phyloP scores from a whole-genome alignment of 306 rosid genomes.

The Rosa persica region DNA sequence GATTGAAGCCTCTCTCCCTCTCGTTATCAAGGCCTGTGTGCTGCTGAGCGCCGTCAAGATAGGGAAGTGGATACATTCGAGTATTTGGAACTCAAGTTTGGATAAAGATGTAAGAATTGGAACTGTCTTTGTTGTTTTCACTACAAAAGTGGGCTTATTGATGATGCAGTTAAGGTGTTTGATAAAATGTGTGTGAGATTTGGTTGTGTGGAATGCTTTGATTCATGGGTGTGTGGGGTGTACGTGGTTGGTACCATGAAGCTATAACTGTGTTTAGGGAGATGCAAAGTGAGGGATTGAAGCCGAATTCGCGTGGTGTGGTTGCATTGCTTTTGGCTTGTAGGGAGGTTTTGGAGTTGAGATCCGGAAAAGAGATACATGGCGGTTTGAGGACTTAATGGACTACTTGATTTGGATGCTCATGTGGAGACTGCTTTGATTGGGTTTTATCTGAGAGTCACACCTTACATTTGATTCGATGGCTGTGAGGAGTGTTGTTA shows the following conservation, averaged over 20 bases:
- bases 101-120: slow-evolving; percentile 37
- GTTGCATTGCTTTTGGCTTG: slow-evolving; percentile 45
- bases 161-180: slow-evolving; percentile 36
- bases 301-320: slow-evolving; percentile 39
- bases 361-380: slow-evolving; percentile 44
- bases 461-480: slow-evolving; percentile 31
- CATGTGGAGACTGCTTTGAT: slow-evolving; percentile 51
- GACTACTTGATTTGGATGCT: slow-evolving; percentile 39
- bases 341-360: slow-evolving; percentile 31
- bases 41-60: slow-evolving; percentile 31
- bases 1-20: slow-evolving; percentile 37
- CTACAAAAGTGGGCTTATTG: slow-evolving; percentile 36
- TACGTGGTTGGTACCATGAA: slow-evolving; percentile 29
- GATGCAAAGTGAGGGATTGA: slow-evolving; percentile 39
- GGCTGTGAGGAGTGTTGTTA: slow-evolving; percentile 41
- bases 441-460: slow-evolving; percentile 38
- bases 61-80: slow-evolving; percentile 37
- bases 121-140: slow-evolving; percentile 48
- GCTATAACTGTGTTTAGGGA: slow-evolving; percentile 33
- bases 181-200: slow-evolving; percentile 42
- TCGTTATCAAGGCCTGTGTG: slow-evolving; percentile 47
- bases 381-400: slow-evolving; percentile 44
- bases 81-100: slow-evolving; percentile 23
- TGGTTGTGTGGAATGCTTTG: slow-evolving; percentile 47
- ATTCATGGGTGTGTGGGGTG: slow-evolving; percentile 41